Base-by-base conservation (phyloP, 345 rosid genomes). In the Turnera subulata region DNA sequence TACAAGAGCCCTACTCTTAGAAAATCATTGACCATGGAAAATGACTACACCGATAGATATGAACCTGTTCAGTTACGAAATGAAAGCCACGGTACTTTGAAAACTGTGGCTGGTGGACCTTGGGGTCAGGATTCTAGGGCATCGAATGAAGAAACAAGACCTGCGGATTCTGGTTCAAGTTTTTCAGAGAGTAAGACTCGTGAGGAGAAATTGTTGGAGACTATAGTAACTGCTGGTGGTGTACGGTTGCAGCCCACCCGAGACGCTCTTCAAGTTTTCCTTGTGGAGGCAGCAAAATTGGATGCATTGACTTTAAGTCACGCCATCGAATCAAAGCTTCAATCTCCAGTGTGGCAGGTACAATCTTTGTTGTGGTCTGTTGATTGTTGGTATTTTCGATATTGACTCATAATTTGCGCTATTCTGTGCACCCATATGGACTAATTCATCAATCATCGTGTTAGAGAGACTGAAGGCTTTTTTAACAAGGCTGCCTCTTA, bases 191-290 rank as follows among this genome's bases (percentile, higher is more conserved):
- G 77, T 50, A 91, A 88, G 81, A 82, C 92, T 58, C 88, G 78
- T 53, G 97, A 94, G 63, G 99, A 85, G 64, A 82, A 81, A 64
- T 75, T 94, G 66, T 68, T 94, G 81, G 99, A 90, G 73, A 88
- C 96, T 46, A 73, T 94, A 71, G 96, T 90, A 42, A 90, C 96
- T 65, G 76, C 89, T 43, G 96, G 99, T 43, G 97, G 97, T 62
- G 90, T 94, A 55, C 95, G 99, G 18, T 69, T 94, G 54, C 96
- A 94, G 70, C 97, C 99, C 43, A 88, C 99, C 62, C 84, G 95
- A 50, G 99, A 94, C 80, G 89, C 95, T 25, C 71, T 90, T 70
- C 92, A 84, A 60, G 79, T 74, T 65, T 85, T 94, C 68, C 88
- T 94, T 21, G 54, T 61, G 54, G 97, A 87, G 82, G 99, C 96